These are phyloP conservation scores for Naegleria gruberi DNA, from an alignment of 208 protist species.

Conservation along the genomic window DNA sequence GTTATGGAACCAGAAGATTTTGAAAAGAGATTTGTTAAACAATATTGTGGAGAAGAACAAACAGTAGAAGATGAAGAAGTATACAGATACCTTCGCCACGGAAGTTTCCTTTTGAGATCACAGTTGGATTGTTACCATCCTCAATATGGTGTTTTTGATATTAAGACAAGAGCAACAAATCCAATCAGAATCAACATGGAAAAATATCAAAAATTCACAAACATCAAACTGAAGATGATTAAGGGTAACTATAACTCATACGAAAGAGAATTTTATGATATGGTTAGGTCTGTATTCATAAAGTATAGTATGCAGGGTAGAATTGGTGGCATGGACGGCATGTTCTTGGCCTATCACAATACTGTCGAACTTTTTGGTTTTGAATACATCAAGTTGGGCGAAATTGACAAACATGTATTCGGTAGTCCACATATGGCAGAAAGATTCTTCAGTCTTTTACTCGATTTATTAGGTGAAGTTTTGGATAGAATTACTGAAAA, in stretches of 20 bases:
- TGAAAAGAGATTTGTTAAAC: slow-evolving; percentile 25
- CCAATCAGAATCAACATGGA: background rate
- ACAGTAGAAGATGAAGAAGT: background rate
- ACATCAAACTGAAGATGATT: background rate
- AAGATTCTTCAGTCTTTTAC: background rate
- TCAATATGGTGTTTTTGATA: slow-evolving; percentile 34
- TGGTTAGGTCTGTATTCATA: slow-evolving; percentile 34
- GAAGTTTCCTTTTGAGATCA: slow-evolving; percentile 38
- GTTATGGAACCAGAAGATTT: slow-evolving; percentile 20
- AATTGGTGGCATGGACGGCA: slow-evolving; percentile 47
- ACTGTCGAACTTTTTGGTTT: slow-evolving; percentile 48
- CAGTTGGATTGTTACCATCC: slow-evolving; percentile 47
- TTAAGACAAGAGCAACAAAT: slow-evolving; percentile 45
- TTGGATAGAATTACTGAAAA: slow-evolving; percentile 20
- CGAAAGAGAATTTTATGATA: slow-evolving; percentile 49
- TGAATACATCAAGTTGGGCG: slow-evolving; percentile 37
- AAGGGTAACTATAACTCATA: slow-evolving; percentile 30
- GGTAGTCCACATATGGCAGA: slow-evolving; percentile 27
- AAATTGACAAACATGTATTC: slow-evolving; percentile 39
- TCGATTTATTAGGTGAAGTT: background rate
- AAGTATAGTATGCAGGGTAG: slow-evolving; percentile 47
- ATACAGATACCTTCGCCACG: slow-evolving; percentile 23
- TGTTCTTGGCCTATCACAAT: slow-evolving; percentile 53
- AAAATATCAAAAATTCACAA: background rate
- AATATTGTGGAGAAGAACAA: background rate